A percentile compares a stretch with the other conserved stretches of the same genome.
phyloP scores from a whole-genome alignment of 140 eudicot genomes.

The Anethum foeniculum region DNA sequence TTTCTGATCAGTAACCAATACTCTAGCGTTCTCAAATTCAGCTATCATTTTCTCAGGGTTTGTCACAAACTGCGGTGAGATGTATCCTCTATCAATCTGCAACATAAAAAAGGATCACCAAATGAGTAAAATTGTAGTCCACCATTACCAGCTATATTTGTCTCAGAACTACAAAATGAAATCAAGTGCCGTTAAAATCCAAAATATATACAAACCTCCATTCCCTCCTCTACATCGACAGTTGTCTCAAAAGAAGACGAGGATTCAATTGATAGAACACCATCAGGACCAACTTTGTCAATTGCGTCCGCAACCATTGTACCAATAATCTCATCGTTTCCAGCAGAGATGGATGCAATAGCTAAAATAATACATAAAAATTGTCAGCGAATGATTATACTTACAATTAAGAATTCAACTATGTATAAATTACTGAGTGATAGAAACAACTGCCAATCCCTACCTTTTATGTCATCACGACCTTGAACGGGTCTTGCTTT shows the following conservation, averaged over 20 bases:
- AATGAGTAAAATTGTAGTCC: not conserved
- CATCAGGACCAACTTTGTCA: conserved; percentile 94
- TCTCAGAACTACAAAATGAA: not conserved
- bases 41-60: conserved; percentile 64
- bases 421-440: too few species aligned
- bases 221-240: conserved; percentile 96
- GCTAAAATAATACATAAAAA: conserved; percentile 38
- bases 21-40: conserved; percentile 71
- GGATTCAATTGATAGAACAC: conserved; percentile 87
- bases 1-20: conserved; percentile 73
- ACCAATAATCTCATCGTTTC: conserved; percentile 84
- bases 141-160: not conserved
- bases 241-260: conserved; percentile 97
- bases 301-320: conserved; percentile 96
- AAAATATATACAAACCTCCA: conserved; percentile 59
- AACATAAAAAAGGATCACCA: conserved; percentile 12
- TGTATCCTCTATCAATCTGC: conserved; percentile 81
- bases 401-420: not conserved
- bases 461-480: conserved; percentile 89
- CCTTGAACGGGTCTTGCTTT: conserved; percentile 85
- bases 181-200: not conserved
- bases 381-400: not conserved
- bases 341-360: conserved; percentile 87
- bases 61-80: conserved; percentile 80
- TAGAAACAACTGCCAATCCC: not conserved